Conservation (phyloP, 2,329 filamentous ascomycete genomes). For the Neophaeococcomyces aloes region DNA sequence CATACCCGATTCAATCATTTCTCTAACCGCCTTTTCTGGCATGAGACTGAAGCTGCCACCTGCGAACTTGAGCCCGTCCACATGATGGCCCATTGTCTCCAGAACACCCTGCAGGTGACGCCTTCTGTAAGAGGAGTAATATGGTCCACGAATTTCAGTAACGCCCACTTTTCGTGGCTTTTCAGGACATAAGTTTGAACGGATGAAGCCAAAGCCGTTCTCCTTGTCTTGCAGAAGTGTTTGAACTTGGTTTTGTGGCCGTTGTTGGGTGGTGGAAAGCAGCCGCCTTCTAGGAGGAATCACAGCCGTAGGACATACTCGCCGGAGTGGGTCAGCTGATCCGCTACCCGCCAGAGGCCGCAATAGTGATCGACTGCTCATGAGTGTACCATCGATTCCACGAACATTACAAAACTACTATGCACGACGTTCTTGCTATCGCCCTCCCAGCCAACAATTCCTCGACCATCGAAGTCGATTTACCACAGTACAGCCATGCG, state of each 20-base stretch:
- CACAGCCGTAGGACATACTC: neutral
- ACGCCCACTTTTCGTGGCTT: constrained; percentile 43
- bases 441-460: too few species aligned
- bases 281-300: neutral
- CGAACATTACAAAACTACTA: too few species aligned
- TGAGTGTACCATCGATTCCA: too few species aligned
- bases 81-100: constrained; percentile 45
- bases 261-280: neutral
- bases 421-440: too few species aligned
- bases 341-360: too few species aligned
- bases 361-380: too few species aligned
- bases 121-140: constrained; percentile 46
- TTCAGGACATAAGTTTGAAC: constrained; percentile 38
- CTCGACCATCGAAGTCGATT: too few species aligned
- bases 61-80: constrained; percentile 47
- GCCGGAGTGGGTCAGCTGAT: too few species aligned
- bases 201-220: constrained; percentile 41
- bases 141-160: constrained; percentile 47
- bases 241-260: constrained; percentile 15
- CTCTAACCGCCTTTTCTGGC: constrained; percentile 35
- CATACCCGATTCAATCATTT: constrained; percentile 40
- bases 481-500: too few species aligned
- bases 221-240: constrained; percentile 40
- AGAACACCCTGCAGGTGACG: constrained; percentile 43
- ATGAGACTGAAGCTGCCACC: constrained; percentile 44